Conservation (phyloP, 2,329 filamentous ascomycete genomes). For the Colletotrichum salicis region DNA sequence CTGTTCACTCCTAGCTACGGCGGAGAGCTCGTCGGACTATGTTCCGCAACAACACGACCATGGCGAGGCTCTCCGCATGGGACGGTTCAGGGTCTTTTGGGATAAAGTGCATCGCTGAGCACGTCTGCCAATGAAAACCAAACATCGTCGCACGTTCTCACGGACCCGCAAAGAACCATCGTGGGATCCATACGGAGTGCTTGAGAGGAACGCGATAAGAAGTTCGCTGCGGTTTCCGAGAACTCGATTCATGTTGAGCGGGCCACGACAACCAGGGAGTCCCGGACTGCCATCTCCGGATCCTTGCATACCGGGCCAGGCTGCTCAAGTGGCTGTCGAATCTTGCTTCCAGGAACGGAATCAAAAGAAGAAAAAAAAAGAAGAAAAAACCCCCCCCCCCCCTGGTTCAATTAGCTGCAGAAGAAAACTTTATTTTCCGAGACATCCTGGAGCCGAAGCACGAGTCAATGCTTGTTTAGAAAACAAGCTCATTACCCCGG, state of each 20-base stretch:
- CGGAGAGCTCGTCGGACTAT: too few species aligned
- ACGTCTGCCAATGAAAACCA: conserved; percentile 16
- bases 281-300: conserved; percentile 5
- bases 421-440: conserved; percentile 13
- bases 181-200: too few species aligned
- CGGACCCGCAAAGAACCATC: neutral
- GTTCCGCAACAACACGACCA: neutral
- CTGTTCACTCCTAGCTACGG: too few species aligned
- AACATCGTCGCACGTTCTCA: conserved; percentile 9
- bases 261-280: neutral
- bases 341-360: neutral
- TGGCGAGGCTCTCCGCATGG: neutral
- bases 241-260: neutral
- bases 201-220: conserved; percentile 1
- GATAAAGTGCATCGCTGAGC: too few species aligned
- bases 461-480: conserved; percentile 29
- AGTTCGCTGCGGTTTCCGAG: neutral
- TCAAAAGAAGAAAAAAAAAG: too few species aligned
- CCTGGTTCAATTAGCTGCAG: neutral
- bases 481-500: conserved; percentile 16
- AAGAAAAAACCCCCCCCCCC: too few species aligned
- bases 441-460: neutral
- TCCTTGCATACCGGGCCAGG: neutral
- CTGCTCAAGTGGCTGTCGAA: neutral
- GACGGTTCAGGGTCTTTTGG: neutral